Base-by-base conservation (phyloP, 768 basidiomycete genomes). In the Tylopilus sp. region DNA sequence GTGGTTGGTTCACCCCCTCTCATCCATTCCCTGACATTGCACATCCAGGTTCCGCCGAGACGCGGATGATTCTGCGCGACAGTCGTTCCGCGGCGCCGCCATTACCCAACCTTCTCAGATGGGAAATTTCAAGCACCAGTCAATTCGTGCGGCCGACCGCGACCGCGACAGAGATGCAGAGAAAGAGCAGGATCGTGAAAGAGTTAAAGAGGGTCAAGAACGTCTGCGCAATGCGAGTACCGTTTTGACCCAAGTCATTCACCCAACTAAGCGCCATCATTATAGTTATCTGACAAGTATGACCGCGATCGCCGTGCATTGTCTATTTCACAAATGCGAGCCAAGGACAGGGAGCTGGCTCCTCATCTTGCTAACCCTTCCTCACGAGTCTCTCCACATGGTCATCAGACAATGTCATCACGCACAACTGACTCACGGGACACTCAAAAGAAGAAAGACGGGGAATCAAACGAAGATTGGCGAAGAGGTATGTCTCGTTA, bases 121-220 rank as follows among this genome's bases (percentile, higher is more conserved):
- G 91, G 91, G 91, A 44, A 92, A 91, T 65, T 93, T 93, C 70
- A 89, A 90, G 65, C 91, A 92, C 63, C 91, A 93, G 60, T 89
- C 90, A 12, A 71, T 86, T 60, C 87, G 89, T 48, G 74, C 81
- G 16, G 76, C 73, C 38, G 87, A 89, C 67, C 79, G 85, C 45
- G 82, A 72, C 52, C 73, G 78, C 45, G 82, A 72, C 41, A 65
- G 62, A 49, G 69, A 82, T 22, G 65, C 68, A 9, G 85, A 78
- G 53, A 72, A 69, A 51, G 78, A 79, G 26, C 71, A 75, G 48
- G 80, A 81, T 45, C 77, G 78, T 8, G 78, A 89, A 63, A 74
- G 84, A 58, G 86, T 89, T 59, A 86, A 84, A 63, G 88, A 90
- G 59, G 87, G 87, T 16, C 86, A 87, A 63, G 87, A 90, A 69